phyloP scores from a whole-genome alignment of 192 early-diverging fungal genomes.

The Funneliformis mosseae region DNA sequence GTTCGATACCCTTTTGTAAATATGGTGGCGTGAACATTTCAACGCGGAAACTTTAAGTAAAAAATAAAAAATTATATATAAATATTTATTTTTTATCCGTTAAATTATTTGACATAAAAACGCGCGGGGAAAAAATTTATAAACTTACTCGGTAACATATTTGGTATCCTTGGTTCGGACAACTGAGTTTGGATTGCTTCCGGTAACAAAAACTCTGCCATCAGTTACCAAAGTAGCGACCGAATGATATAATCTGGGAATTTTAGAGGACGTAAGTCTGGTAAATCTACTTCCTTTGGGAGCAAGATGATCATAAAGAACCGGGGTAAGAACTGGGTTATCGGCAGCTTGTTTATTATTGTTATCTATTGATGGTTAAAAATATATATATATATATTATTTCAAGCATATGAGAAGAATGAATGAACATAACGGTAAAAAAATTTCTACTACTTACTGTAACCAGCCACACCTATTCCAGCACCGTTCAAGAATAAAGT shows the following conservation, averaged over 20 bases:
- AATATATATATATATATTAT: too few species aligned
- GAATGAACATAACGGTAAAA: background rate
- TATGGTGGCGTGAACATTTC: conserved; percentile 60
- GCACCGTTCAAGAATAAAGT: conserved; percentile 67
- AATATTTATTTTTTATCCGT: background rate
- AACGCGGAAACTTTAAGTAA: conserved; percentile 44
- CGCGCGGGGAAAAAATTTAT: background rate
- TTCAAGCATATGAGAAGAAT: too few species aligned
- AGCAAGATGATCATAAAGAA: conserved; percentile 56
- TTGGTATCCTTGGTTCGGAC: background rate
- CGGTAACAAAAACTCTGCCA: conserved; percentile 44
- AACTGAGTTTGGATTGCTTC: conserved; percentile 43
- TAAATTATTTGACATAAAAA: background rate
- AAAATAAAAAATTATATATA: conserved; percentile 47
- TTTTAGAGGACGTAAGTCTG: conserved; percentile 30
- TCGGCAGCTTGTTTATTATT: conserved; percentile 1
- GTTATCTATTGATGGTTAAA: background rate
- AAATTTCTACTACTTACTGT: conserved; percentile 26
- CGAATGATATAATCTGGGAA: conserved; percentile 67
- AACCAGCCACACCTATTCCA: conserved; percentile 59
- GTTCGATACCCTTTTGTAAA: conserved; percentile 3
- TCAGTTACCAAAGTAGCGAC: conserved; percentile 50
- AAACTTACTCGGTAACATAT: conserved; percentile 51
- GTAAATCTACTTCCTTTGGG: conserved; percentile 38
- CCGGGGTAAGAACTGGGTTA: conserved; percentile 51